Base-by-base conservation (phyloP, 805 yeast species). In the Candida cerambycidarum region DNA sequence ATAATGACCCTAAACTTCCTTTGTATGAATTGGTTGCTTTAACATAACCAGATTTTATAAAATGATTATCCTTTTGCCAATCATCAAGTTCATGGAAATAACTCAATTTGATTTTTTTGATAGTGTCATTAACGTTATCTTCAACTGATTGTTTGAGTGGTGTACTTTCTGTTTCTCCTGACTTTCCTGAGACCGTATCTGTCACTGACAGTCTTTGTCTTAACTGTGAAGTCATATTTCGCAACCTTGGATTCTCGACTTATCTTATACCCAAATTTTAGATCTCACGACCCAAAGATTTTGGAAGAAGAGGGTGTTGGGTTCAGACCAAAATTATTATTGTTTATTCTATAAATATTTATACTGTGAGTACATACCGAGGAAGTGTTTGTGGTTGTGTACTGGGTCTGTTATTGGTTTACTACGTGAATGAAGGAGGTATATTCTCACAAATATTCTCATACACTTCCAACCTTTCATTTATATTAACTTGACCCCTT, bases 1-100 rank as follows among this genome's bases (percentile, higher is more conserved):
- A 50, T 35, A 84, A 58, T 2, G 85, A 75, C 30, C 63, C 50
- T 13, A 80, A 43, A 44, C 85, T 79, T 37, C 59, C 62, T 32
- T 43, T 38, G 47, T 63, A 73, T 23, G 83, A 76, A 25, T 59
- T 51, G 0, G 86, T 78, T 42, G 76, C 80, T 25, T 68, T 71
- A 14, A 85, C 82, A 53, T 85, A 85, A 4, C 89, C 89, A 0
- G 79, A 65, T 31, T 67, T 57, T 35, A 85, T 85, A 55, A 61
- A 80, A 50, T 81, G 84, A 57, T 85, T 85, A 55, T 85, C 93
- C 45, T 75, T 69, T 55, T 83, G 89, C 93, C 93, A 85, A 12
- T 64, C 75, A 17, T 82, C 85, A 19, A 85, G 58, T 49, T 83
- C 83, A 45, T 79, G 74, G 67, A 73, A 83, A 33, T 59, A 65